Evolutionary conservation across 331 rosid species (phyloP).

Genomic region (Rhamnella rubrinervis): DNA sequence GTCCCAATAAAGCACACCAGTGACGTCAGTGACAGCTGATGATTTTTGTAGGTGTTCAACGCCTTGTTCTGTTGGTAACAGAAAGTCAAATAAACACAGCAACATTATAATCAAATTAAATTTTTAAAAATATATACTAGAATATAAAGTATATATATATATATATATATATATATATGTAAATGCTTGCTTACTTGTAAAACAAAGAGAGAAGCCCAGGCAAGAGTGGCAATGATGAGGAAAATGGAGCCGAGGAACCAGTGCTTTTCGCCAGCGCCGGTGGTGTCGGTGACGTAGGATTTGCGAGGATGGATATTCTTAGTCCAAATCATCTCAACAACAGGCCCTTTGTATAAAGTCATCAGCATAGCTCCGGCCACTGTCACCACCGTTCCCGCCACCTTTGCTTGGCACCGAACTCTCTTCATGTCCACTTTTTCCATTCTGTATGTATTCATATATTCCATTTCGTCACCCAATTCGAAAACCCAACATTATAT

Average conservation of each 20-base stretch:
- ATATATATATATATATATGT: too few relatives aligned
- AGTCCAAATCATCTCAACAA: slow-evolving; percentile 62
- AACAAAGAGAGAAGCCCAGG: slow-evolving; percentile 88
- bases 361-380: slow-evolving; percentile 90
- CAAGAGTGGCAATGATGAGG: slow-evolving; percentile 71
- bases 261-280: slow-evolving; percentile 38
- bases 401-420: slow-evolving; percentile 77
- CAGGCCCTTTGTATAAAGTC: slow-evolving; percentile 85
- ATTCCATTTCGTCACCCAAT: not conserved
- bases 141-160: too few relatives aligned
- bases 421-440: slow-evolving; percentile 72
- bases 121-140: not conserved
- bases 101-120: too few relatives aligned
- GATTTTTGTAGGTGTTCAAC: slow-evolving; percentile 78
- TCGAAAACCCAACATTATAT: not conserved
- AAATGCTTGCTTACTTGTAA: slow-evolving; percentile 54
- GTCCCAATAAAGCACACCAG: slow-evolving; percentile 77
- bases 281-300: slow-evolving; percentile 13
- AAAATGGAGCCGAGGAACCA: slow-evolving; percentile 73
- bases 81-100: not conserved
- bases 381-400: slow-evolving; percentile 70
- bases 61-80: slow-evolving; percentile 52
- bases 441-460: slow-evolving; percentile 53
- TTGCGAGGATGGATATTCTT: slow-evolving; percentile 31
- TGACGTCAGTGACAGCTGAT: slow-evolving; percentile 74